phyloP scores from a whole-genome alignment of 352 stramenopile species.

The Phytophthora sojae region DNA sequence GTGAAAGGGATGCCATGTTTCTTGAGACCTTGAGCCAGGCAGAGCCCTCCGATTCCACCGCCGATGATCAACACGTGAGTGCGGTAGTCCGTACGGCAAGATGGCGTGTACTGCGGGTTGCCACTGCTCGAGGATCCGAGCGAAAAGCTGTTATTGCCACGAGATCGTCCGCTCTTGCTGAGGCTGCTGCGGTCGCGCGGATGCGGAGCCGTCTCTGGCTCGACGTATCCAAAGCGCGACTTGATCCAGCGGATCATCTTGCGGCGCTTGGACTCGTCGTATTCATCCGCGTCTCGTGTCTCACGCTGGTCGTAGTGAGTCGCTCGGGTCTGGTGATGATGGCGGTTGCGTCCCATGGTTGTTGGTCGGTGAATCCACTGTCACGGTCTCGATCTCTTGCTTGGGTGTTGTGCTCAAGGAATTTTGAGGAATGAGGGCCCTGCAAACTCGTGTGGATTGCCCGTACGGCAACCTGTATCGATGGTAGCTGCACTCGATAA shows the following conservation, averaged over 20 bases:
- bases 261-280: slow-evolving; percentile 63
- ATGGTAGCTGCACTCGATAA: neutral
- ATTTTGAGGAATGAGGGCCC: slow-evolving; percentile 25
- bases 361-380: neutral
- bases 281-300: slow-evolving; percentile 35
- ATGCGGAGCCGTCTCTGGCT: slow-evolving; percentile 10
- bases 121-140: slow-evolving; percentile 3
- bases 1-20: slow-evolving; percentile 73
- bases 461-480: neutral
- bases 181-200: slow-evolving; percentile 28
- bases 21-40: slow-evolving; percentile 65
- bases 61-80: slow-evolving; percentile 60
- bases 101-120: slow-evolving; percentile 27
- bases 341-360: slow-evolving; percentile 30
- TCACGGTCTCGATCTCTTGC: neutral
- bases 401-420: slow-evolving; percentile 6
- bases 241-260: slow-evolving; percentile 75
- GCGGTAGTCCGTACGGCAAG: slow-evolving; percentile 26
- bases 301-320: slow-evolving; percentile 53
- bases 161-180: slow-evolving; percentile 27
- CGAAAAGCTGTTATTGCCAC: slow-evolving; percentile 26
- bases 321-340: slow-evolving; percentile 32
- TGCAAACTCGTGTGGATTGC: neutral
- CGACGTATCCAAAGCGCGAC: slow-evolving; percentile 47
- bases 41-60: slow-evolving; percentile 65